These are phyloP conservation scores for Tetrahymena elliotti DNA, from an alignment of 73 alveolate species.

Conservation along the genomic window DNA sequence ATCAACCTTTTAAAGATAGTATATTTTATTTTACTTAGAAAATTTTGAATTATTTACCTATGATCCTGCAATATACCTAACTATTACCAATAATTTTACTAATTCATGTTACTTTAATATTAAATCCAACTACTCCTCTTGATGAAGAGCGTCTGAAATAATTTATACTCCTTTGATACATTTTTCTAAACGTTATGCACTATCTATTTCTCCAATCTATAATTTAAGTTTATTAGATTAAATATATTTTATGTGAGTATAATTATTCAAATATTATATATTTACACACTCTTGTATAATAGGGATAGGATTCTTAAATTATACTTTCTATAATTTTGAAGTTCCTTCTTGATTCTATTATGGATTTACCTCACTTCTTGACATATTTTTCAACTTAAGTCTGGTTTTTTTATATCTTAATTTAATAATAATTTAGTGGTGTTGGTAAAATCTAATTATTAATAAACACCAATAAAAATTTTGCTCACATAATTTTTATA, in stretches of 20 bases:
- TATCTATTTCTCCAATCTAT: not conserved
- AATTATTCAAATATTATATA: not conserved
- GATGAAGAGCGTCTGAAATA: not conserved
- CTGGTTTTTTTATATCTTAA: not conserved
- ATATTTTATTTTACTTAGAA: too few species aligned
- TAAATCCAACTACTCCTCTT: not conserved
- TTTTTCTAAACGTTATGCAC: not conserved
- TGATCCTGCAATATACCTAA: not conserved
- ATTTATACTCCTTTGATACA: not conserved
- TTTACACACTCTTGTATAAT: not conserved
- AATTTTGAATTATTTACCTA: not conserved
- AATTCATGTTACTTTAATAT: not conserved
- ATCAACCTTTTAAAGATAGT: not conserved
- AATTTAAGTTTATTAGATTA: not conserved
- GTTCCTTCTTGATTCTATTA: not conserved
- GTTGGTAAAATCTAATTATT: not conserved
- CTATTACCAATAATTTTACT: not conserved
- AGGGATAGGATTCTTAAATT: not conserved
- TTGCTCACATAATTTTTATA: too few species aligned
- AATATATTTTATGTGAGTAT: not conserved
- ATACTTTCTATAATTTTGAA: not conserved
- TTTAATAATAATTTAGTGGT: not conserved
- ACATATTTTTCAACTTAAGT: not conserved
- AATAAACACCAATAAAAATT: not conserved
- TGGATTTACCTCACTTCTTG: not conserved